Base-by-base conservation (phyloP, 2,329 filamentous ascomycete genomes). In the Aspergillus sp. region DNA sequence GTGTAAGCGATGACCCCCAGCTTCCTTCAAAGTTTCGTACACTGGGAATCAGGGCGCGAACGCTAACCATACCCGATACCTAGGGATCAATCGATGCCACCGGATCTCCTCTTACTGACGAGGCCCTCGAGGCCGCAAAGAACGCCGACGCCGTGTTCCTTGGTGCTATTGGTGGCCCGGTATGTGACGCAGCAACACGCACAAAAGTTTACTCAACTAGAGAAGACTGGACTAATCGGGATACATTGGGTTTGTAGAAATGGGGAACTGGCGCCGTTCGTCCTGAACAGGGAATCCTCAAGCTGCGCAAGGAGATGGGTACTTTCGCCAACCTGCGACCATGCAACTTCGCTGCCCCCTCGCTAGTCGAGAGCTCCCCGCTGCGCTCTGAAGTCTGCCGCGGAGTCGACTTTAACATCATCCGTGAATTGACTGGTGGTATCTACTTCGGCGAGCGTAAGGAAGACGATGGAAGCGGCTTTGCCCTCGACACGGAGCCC, bases 241-340 rank as follows among this genome's bases (percentile, higher is more conserved):
- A 24, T 58, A 58, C 53, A 60, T 40, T 27, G 48, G 40, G 14
- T 41, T 19, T 44, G 43, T 55, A 85, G 82, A 86, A 97, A 91
- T 98, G 93, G 91, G 93, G 93, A 61, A 95, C 91, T 33, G 91
- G 90, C 65, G 79, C 86, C 57, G 89, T 97, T 62, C 90, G 93
- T 45, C 93, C 93, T 1, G 93, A 98, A 76, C 91, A 97, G 79
- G 93, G 93, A 61, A 87, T 98, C 68, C 88, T 98, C 61, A 85
- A 82, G 66, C 90, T 98, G 54, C 91, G 93, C 79, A 97, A 96
- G 79, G 90, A 97, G 78, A 90, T 98, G 83, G 84, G 85, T 71
- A 91, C 93, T 56, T 98, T 96, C 78, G 93, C 93, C 67, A 98
- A 98, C 84, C 87, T 98, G 58, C 89, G 93, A 6, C 93, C 93